Evolutionary conservation across 495 filamentous ascomycete species (phyloP), one percentile per base, ranked within the genome.

Genomic region (Xylaria scruposa): DNA sequence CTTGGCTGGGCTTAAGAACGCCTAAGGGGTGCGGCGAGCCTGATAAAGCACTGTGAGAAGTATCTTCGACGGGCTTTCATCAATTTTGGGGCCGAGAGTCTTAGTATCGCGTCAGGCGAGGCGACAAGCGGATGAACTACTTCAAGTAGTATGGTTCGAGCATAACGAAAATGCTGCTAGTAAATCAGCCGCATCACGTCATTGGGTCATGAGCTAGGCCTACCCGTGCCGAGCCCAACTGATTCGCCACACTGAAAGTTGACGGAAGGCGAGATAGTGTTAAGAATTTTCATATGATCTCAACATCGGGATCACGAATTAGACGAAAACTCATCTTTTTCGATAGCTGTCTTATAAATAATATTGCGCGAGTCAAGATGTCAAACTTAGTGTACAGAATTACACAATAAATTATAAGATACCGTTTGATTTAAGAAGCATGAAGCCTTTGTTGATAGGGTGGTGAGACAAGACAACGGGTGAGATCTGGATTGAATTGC

Each of bases 121-220:
- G 33, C 10, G 67, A 21, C 31, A 42, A 47, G 49, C 68, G n/a
- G 56, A 44, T 51, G 40, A 59, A 29, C 42, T 70, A n/a, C 70
- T 71, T 59, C 61, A 21, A 58, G 61, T 53, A 67, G 61, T 38
- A 71, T 53, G 70, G 70, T 40, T 51, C 29, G 13, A 47, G 49
- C 17, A 33, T 21, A 6, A 36, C n/a, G 36, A 29, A 31, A 10
- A 70, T 24, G 31, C 60, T 49, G 61, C 69, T 26, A 33, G 49
- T 26, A 21, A 62, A 21, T 46, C 54, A 71, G 60, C 69, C 60
- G 69, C 61, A 53, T 62, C 69, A 71, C 46, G 46, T 71, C 47
- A 71, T 71, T 46, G 69, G 69, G 44, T 42, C 46, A 49, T 33
- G 46, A 66, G 69, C 60, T 67, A 44, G 69, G 69, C 69, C 6